These are phyloP conservation scores for Sugiyamaella japonica DNA, from an alignment of 1,139 yeast genomes.

Conservation along the genomic window DNA sequence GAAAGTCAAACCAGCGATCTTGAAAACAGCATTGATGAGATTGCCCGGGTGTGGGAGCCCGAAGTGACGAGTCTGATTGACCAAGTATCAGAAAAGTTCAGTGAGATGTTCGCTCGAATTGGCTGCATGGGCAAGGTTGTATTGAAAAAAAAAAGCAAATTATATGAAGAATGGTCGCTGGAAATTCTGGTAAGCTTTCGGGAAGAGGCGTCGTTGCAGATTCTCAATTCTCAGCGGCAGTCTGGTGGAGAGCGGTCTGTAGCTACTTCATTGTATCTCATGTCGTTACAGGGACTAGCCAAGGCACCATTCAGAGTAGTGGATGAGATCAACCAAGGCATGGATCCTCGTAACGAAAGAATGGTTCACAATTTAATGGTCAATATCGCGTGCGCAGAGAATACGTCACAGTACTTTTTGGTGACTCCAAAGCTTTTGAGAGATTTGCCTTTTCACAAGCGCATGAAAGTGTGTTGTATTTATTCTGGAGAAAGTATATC, in stretches of 20 bases:
- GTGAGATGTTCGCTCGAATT: constrained; percentile 64
- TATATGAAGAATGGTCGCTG: constrained; percentile 76
- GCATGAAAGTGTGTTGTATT: constrained; percentile 87
- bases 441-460: constrained; percentile 71
- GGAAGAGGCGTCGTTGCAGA: constrained; percentile 58
- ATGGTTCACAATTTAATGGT: constrained; percentile 86
- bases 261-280: constrained; percentile 84
- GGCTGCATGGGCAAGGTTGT: constrained; percentile 85
- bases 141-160: constrained; percentile 45
- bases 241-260: constrained; percentile 99
- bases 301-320: constrained; percentile 92
- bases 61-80: constrained; percentile 51
- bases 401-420: constrained; percentile 73
- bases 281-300: constrained; percentile 89
- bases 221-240: constrained; percentile 81
- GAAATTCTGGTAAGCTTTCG: constrained; percentile 86
- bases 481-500: constrained; percentile 56
- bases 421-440: constrained; percentile 91
- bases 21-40: constrained; percentile 32
- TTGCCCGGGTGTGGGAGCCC: constrained; percentile 55
- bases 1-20: constrained; percentile 11
- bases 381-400: constrained; percentile 68
- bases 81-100: constrained; percentile 61
- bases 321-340: constrained; percentile 98
- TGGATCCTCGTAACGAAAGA: constrained; percentile 93